Conservation (phyloP, 1,284 basidiomycete genomes). For the Ceratobasidium sp. region DNA sequence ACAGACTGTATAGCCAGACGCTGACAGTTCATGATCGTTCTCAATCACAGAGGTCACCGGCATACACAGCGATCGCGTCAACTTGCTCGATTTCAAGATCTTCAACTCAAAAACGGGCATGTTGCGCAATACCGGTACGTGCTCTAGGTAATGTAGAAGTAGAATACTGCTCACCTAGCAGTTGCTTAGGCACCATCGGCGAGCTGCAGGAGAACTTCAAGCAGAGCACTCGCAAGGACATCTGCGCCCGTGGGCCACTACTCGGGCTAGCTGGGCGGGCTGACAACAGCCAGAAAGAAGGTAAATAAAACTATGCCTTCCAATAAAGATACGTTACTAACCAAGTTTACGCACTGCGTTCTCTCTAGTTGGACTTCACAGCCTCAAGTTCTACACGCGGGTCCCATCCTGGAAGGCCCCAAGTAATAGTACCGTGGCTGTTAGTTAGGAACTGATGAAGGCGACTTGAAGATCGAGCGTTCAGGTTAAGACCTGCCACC, state of each 20-base stretch:
- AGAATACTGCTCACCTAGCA: background rate
- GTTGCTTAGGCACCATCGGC: background rate
- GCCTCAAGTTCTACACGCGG: too few relatives aligned
- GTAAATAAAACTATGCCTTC: too few relatives aligned
- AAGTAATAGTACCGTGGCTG: too few relatives aligned
- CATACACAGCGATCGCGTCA: background rate
- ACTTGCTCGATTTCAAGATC: conserved; percentile 3
- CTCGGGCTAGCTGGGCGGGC: background rate
- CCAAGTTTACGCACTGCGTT: too few relatives aligned
- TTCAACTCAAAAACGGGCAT: background rate
- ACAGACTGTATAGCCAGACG: background rate
- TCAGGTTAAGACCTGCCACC: too few relatives aligned
- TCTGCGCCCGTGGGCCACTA: background rate
- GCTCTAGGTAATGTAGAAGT: background rate
- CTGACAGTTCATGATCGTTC: background rate
- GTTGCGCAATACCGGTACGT: background rate
- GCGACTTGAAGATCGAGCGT: too few relatives aligned
- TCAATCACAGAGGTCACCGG: background rate
- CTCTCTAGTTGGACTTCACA: too few relatives aligned
- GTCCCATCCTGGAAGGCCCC: too few relatives aligned
- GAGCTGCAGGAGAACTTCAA: background rate
- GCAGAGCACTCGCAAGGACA: conserved; percentile 3
- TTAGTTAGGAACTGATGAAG: too few relatives aligned
- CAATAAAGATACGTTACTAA: too few relatives aligned
- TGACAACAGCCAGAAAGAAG: background rate